phyloP scores from a whole-genome alignment of 306 rosid genomes.

The Acmispon strigosus region DNA sequence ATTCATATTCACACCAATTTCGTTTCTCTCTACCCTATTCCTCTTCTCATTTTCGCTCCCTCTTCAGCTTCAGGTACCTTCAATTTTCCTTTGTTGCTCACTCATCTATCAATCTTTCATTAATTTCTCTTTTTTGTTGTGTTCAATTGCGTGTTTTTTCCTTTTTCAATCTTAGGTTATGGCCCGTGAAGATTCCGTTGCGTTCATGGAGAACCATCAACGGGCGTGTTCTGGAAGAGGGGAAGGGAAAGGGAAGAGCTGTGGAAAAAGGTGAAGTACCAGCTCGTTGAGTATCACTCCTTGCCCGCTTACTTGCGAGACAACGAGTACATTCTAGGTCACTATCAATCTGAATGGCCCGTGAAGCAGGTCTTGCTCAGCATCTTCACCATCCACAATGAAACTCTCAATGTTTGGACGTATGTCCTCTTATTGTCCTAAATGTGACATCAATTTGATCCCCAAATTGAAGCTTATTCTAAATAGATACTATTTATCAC shows the following conservation, averaged over 20 bases:
- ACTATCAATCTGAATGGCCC: constrained; percentile 91
- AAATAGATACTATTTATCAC: not conserved
- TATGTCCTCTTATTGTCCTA: no score
- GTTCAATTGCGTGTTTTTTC: not conserved
- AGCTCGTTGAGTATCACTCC: constrained; percentile 83
- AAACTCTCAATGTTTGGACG: constrained; percentile 99
- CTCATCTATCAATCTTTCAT: not conserved
- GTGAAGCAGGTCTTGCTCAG: constrained; percentile 78
- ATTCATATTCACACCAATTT: not conserved
- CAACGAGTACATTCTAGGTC: constrained; percentile 75
- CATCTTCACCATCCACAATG: constrained; percentile 83
- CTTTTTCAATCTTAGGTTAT: not conserved
- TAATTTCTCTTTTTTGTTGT: not conserved
- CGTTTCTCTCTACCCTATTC: not conserved
- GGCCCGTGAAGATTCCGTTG: constrained; percentile 14
- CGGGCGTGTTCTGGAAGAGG: constrained; percentile 10
- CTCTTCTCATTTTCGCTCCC: not conserved
- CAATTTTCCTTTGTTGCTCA: no score
- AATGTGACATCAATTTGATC: no score
- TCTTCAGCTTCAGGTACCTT: not conserved
- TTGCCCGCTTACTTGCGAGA: constrained; percentile 83
- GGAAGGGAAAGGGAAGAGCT: constrained; percentile 62
- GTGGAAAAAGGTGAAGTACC: constrained; percentile 92
- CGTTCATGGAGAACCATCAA: constrained; percentile 30
- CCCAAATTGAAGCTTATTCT: no score